phyloP scores from a whole-genome alignment of 768 basidiomycete genomes.

The Boletus fagicola region DNA sequence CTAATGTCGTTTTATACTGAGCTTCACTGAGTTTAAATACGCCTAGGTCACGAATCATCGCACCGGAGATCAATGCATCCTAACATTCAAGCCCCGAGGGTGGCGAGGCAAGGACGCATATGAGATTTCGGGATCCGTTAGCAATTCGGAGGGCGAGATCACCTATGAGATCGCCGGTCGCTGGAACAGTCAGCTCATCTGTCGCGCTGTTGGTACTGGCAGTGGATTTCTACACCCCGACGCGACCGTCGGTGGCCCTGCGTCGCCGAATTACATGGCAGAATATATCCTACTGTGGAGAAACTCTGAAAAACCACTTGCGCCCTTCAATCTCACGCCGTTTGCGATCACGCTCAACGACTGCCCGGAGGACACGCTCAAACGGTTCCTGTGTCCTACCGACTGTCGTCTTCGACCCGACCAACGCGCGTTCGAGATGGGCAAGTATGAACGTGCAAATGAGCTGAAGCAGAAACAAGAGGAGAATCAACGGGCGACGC shows the following conservation, averaged over 20 bases:
- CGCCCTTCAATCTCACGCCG: constrained; percentile 94
- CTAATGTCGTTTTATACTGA: not conserved
- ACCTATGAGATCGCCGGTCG: constrained; percentile 90
- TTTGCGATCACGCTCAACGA: constrained; percentile 93
- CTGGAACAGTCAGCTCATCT: constrained; percentile 94
- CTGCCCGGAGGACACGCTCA: constrained; percentile 67
- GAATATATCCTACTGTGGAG: constrained; percentile 90
- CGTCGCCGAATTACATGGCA: constrained; percentile 45
- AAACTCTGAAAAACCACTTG: constrained; percentile 78
- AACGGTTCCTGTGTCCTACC: constrained; percentile 77
- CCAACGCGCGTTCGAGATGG: constrained; percentile 91
- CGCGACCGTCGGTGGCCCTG: constrained; percentile 48
- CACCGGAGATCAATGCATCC: constrained; percentile 79
- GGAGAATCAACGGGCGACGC: constrained; percentile 70
- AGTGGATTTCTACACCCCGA: constrained; percentile 70
- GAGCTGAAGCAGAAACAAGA: constrained; percentile 78
- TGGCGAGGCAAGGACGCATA: constrained; percentile 92
- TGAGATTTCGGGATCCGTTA: constrained; percentile 87
- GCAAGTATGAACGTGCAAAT: constrained; percentile 81
- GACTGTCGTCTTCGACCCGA: constrained; percentile 93
- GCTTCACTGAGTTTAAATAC: constrained; percentile 2
- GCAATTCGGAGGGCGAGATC: constrained; percentile 59
- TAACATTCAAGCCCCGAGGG: constrained; percentile 95
- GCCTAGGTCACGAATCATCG: constrained; percentile 78
- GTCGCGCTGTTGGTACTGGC: constrained; percentile 64